Percentiles rank a stretch among this genome's conserved stretches.
Conservation (phyloP, 495 filamentous ascomycete genomes). For the Neurospora terricola region DNA sequence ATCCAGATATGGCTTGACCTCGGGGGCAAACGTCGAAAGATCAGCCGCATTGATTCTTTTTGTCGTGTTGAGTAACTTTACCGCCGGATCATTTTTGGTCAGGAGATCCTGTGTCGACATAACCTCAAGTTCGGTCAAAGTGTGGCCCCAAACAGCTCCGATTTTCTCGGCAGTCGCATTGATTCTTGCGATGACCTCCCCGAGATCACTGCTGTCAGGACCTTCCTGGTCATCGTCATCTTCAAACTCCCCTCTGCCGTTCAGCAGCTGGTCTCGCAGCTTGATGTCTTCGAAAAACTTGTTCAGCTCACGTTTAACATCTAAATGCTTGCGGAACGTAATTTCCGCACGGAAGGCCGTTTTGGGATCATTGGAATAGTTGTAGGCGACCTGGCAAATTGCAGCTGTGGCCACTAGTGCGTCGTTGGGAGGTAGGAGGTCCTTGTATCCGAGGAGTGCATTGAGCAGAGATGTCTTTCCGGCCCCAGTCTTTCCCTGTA, state of each 20-base stretch:
- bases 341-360: slow-evolving; percentile 9
- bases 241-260: not conserved
- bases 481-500: slow-evolving; percentile 18
- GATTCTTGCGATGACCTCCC: not conserved
- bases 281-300: slow-evolving; percentile 7
- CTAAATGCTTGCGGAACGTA: slow-evolving; percentile 2
- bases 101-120: slow-evolving; percentile 13
- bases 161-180: slow-evolving; percentile 1
- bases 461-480: slow-evolving; percentile 22
- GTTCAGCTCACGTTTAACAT: slow-evolving; percentile 7
- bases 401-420: slow-evolving; percentile 17
- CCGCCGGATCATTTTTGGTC: slow-evolving; percentile 1
- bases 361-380: slow-evolving; percentile 1
- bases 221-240: not conserved
- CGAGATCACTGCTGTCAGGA: not conserved
- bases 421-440: slow-evolving; percentile 14
- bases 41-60: not conserved
- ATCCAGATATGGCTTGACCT: slow-evolving; percentile 12
- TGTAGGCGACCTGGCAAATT: slow-evolving; percentile 11
- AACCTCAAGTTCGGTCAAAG: slow-evolving; percentile 9
- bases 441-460: slow-evolving; percentile 12
- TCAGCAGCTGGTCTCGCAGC: not conserved
- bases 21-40: not conserved
- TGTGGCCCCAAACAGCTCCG: not conserved
- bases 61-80: not conserved